Base-by-base conservation (phyloP, 805 yeast species). In the Candida rishiriensis region DNA sequence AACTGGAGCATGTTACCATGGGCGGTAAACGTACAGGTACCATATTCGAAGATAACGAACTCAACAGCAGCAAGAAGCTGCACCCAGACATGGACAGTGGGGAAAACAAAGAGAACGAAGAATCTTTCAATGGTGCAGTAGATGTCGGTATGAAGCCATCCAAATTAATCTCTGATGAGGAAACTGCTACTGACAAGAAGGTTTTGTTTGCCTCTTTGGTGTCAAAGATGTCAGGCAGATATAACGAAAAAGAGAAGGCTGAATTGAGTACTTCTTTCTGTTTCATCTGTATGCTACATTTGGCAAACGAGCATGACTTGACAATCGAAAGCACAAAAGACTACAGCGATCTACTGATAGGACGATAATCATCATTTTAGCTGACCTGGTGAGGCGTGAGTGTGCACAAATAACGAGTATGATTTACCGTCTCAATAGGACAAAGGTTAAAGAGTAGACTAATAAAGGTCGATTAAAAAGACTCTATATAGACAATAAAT, bases 241-340 rank as follows among this genome's bases (percentile, higher is more conserved):
- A 74, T 51, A 53, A 67, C 1, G 51, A 60, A 3, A 68, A 64
- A 34, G 71, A 65, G 39, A 63, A 66, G 39, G 57, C 62, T 16
- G 77, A 74, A 40, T 53, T 74, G 29, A 71, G 77, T 2, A 74
- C 78, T 3, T 72, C 78, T 62, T 74, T 70, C 51, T 73, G 75
- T 45, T 74, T 74, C 50, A 74, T 74, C 41, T 73, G 78, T 49
- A 56, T 74, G 43, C 55, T 74, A 26, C 79, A 74, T 52, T 61
- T 74, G 52, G 78, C 78, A 2, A 74, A 74, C 52, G 78, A 74
- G 50, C 70, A 73, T 50, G 74, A 75, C 5, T 55, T 73, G 33
- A 56, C 64, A 8, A 61, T 73, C 28, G 65, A 65, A 39, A 61
- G 65, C 38, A 67, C 57, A 34, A 54, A 54, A 7, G 63, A 60